Evolutionary conservation across 768 basidiomycete species (phyloP).

Genomic region (Hysterangium stoloniferum): DNA sequence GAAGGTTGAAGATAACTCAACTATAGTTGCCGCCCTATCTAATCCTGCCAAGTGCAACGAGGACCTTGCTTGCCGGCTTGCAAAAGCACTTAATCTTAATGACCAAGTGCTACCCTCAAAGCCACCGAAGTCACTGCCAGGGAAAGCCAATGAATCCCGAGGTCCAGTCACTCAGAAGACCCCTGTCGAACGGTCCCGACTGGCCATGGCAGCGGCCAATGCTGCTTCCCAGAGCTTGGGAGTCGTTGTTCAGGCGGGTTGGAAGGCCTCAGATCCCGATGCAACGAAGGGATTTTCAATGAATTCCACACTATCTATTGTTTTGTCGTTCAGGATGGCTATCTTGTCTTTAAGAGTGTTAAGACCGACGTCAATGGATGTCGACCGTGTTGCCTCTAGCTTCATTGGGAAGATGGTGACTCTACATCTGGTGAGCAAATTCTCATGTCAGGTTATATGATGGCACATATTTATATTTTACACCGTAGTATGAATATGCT

Average conservation of each 20-base stretch:
- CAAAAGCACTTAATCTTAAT: not conserved
- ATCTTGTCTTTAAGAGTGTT: conserved; percentile 40
- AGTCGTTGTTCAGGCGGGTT: conserved; percentile 44
- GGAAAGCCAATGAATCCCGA: conserved; percentile 13
- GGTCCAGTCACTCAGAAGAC: not conserved
- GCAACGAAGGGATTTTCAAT: conserved; percentile 19
- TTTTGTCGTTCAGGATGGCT: conserved; percentile 35
- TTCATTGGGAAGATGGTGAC: conserved; percentile 58
- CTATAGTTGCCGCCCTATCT: not conserved
- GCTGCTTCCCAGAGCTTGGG: conserved; percentile 51
- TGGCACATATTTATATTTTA: conserved; percentile 2
- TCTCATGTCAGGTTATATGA: not conserved
- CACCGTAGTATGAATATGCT: conserved; percentile 45
- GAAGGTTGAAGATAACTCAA: not conserved
- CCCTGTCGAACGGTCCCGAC: conserved; percentile 31
- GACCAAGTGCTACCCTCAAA: not conserved
- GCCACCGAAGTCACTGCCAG: conserved; percentile 6
- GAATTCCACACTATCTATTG: conserved; percentile 28
- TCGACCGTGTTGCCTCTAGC: conserved; percentile 67
- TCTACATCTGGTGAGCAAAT: conserved; percentile 63
- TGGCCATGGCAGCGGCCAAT: conserved; percentile 61
- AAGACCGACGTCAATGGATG: conserved; percentile 44
- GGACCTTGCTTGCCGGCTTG: conserved; percentile 1
- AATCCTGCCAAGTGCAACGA: conserved; percentile 8
- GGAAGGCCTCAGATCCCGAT: conserved; percentile 36